Base-by-base conservation (phyloP, 2,329 filamentous ascomycete species). In the Hypoxylon sp. region DNA sequence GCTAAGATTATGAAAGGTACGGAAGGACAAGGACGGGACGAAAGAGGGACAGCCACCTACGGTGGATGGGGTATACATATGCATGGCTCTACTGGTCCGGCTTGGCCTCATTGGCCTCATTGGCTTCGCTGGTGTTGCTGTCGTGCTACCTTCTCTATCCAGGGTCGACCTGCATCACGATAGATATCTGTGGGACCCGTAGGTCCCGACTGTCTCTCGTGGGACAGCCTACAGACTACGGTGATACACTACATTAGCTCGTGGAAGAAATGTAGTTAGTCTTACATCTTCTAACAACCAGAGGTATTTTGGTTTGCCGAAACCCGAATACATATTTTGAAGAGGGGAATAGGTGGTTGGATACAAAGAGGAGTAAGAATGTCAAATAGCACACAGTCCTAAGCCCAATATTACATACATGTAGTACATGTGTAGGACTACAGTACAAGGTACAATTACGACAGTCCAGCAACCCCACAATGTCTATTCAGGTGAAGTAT, bases 21-120 rank as follows among this genome's bases (percentile, higher is more conserved):
- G 66, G 69, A 59, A 63, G 62, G 72, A 68, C 69, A 67, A 72
- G 66, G 59, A 67, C 61, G 60, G 59, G 58, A 42, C 42, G 60
- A 47, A 64, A 47, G 53, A 52, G 55, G 44, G 50, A 63, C 37
- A 58, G 55, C 57, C 29, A 59, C 29, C 47, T 53, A 67, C 9
- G 61, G 44, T 48, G 69, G 66, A 53, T 58, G 63, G 63, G 66
- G 59, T 69, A 58, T 57, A 63, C 63, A 60, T 69, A 70, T 71
- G 66, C 66, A 65, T 26, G 63, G 59, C 66, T 52, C 58, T 65
- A 65, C 60, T 67, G 66, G 69, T 17, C 57, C 55, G 37, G 59
- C 26, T 19, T 44, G 48, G 57, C 53, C 44, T 61, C 53, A 44
- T 11, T 44, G 8, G 67, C 52, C 59, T 67, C 53, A 44, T 11